phyloP scores from a whole-genome alignment of 805 yeast species.

The Starmerella apicola region DNA sequence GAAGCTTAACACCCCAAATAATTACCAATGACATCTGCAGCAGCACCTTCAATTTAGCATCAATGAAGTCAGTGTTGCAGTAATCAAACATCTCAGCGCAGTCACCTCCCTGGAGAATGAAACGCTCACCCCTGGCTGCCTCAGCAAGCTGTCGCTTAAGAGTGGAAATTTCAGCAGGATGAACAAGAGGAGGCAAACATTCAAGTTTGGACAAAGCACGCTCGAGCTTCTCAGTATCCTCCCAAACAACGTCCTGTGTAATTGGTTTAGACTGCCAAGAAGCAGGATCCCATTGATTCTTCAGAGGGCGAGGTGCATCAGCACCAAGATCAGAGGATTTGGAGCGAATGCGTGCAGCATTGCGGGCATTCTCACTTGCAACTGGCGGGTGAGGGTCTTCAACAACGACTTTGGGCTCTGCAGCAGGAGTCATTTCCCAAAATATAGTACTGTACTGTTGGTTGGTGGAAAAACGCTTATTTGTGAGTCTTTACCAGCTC shows the following conservation, averaged over 20 bases:
- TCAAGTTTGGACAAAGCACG: constrained; percentile 32
- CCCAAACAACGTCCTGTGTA: constrained; percentile 33
- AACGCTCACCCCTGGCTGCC: constrained; percentile 34
- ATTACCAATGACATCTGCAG: constrained; percentile 34
- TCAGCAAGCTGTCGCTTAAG: constrained; percentile 28
- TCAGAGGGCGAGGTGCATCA: constrained; percentile 10
- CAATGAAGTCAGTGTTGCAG: constrained; percentile 31
- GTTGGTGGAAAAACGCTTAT: too few species aligned
- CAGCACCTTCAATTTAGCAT: constrained; percentile 32
- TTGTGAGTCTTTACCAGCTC: too few species aligned
- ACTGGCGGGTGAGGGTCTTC: constrained; percentile 27
- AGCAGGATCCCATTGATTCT: constrained; percentile 29
- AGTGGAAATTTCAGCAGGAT: constrained; percentile 29
- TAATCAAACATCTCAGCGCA: constrained; percentile 36
- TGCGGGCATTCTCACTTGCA: constrained; percentile 29
- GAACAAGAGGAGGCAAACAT: constrained; percentile 33
- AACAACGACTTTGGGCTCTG: constrained; percentile 22
- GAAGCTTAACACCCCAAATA: constrained; percentile 34
- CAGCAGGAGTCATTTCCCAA: neutral
- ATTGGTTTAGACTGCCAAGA: constrained; percentile 35
- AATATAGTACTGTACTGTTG: too few species aligned
- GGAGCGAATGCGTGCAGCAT: constrained; percentile 32
- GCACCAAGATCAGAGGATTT: constrained; percentile 22
- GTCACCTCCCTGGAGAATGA: constrained; percentile 35
- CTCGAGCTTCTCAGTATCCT: constrained; percentile 29